Evolutionary conservation across 441 rosid genomes (phyloP).

Genomic region (Eruca vesicaria): DNA sequence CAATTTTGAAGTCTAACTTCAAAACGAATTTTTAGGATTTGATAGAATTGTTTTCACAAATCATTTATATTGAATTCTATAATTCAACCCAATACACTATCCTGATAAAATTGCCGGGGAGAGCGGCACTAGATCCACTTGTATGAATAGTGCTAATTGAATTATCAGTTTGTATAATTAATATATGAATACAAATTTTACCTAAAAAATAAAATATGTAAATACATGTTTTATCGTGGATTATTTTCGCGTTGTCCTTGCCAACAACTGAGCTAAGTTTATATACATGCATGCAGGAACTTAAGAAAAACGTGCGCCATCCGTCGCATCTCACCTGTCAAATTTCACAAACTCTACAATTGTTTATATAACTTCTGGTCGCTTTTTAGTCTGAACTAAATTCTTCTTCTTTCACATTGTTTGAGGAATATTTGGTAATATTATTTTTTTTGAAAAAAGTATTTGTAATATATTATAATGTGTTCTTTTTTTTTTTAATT

Average conservation of each 20-base stretch:
- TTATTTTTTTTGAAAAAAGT: background rate
- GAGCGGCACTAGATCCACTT: background rate
- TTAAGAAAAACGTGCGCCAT: conserved; percentile 24
- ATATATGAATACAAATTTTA: background rate
- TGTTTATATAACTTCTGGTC: too few species aligned
- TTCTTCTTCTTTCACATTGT: background rate
- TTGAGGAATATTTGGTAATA: background rate
- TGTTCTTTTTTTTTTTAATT: too few species aligned
- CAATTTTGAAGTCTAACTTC: background rate
- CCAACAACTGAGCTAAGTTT: conserved; percentile 27
- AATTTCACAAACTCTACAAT: background rate
- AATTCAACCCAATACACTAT: background rate
- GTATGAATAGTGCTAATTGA: background rate
- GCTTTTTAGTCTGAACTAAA: too few species aligned
- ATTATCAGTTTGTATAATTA: background rate
- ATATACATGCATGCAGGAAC: background rate
- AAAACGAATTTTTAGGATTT: background rate
- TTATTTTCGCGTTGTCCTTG: background rate
- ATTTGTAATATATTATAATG: too few species aligned
- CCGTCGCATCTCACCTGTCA: conserved; percentile 29
- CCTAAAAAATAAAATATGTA: too few species aligned
- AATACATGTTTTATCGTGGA: background rate
- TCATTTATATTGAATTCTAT: background rate
- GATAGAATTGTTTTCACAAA: background rate
- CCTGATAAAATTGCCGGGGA: background rate